Conservation (phyloP, 108 stramenopile genomes). For the Fistulifera pelliculosa region DNA sequence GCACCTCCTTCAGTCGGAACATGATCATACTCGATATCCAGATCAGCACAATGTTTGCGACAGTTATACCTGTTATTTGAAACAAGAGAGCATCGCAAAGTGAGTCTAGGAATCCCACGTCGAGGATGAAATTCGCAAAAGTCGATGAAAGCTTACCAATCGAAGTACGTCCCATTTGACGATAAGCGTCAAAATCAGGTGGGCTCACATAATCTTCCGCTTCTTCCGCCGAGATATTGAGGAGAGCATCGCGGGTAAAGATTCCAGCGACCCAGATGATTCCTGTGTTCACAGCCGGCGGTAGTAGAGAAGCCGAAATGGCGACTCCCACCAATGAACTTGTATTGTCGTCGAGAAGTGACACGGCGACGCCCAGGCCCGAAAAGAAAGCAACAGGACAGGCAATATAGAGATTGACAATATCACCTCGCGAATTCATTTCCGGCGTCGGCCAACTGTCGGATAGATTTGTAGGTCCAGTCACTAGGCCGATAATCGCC, state of each 20-base stretch:
- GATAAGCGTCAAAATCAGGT: conserved; percentile 20
- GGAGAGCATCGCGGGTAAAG: conserved; percentile 2
- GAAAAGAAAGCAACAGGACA: conserved; percentile 75
- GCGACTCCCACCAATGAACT: conserved; percentile 78
- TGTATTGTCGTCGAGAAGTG: conserved; percentile 65
- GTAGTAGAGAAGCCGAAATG: conserved; percentile 80
- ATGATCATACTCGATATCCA: conserved; percentile 44
- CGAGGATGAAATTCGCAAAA: too few relatives aligned
- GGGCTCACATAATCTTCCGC: conserved; percentile 8
- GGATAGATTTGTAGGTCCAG: conserved; percentile 21
- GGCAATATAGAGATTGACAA: conserved; percentile 34
- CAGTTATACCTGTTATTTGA: conserved; percentile 20
- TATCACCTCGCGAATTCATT: conserved; percentile 51
- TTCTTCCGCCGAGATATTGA: neutral
- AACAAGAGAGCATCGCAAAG: too few relatives aligned
- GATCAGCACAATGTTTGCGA: conserved; percentile 68
- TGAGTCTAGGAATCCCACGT: too few relatives aligned
- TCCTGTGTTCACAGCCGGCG: conserved; percentile 75
- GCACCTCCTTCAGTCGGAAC: conserved; percentile 59
- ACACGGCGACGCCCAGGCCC: conserved; percentile 84
- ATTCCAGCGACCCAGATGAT: conserved; percentile 22
- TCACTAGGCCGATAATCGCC: conserved; percentile 21
- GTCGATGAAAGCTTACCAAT: too few relatives aligned
- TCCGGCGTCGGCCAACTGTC: conserved; percentile 63
- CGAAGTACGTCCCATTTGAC: too few relatives aligned